Evolutionary conservation across 2,329 filamentous ascomycete genomes (phyloP).

Genomic region (Claviceps capensis): DNA sequence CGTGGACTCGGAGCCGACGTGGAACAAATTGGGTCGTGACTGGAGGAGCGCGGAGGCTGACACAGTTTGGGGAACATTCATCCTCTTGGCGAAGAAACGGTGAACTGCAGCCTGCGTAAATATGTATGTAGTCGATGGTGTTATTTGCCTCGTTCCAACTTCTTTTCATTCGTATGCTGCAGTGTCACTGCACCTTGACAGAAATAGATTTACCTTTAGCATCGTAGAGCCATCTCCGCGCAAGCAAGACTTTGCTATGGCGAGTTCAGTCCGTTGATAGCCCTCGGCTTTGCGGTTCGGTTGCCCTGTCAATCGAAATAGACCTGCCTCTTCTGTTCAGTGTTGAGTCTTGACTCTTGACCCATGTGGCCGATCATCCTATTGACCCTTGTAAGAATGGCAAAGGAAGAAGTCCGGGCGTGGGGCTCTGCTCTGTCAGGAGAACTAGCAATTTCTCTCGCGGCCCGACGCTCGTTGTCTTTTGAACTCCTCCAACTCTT

Average conservation of each 20-base stretch:
- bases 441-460: conserved; percentile 1
- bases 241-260: too few species aligned
- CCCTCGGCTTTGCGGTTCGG: background rate
- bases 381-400: background rate
- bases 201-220: too few species aligned
- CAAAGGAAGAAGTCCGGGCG: background rate
- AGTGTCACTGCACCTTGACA: too few species aligned
- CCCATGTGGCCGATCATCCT: background rate
- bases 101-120: conserved; percentile 1
- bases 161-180: too few species aligned
- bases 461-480: background rate
- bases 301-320: conserved; percentile 1
- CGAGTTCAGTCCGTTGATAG: too few species aligned
- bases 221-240: too few species aligned
- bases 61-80: conserved; percentile 46
- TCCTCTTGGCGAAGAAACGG: conserved; percentile 39
- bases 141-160: too few species aligned
- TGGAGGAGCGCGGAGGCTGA: conserved; percentile 43
- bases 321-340: background rate
- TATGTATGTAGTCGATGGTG: too few species aligned
- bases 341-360: background rate
- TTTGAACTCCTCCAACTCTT: background rate
- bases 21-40: conserved; percentile 30
- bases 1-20: conserved; percentile 36
- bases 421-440: conserved; percentile 1